Conservation (phyloP, 257 asterid species). For the Scutellaria baicalensis region DNA sequence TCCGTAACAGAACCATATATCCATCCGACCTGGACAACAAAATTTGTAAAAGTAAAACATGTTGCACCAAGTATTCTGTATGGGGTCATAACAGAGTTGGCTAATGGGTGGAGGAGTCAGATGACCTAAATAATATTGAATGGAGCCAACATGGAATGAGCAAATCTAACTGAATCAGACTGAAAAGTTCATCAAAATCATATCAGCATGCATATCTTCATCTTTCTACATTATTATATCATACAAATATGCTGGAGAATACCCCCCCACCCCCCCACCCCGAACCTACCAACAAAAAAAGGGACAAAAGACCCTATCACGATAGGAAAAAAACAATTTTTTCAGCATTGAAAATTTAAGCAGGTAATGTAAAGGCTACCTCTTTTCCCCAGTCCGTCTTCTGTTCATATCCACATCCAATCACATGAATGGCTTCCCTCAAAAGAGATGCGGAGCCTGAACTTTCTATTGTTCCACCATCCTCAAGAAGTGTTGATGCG, state of each 20-base stretch:
- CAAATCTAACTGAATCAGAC: not conserved
- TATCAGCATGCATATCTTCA: not conserved
- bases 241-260: too few species aligned
- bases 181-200: not conserved
- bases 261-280: too few species aligned
- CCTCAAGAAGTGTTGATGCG: not conserved
- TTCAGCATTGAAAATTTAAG: not conserved
- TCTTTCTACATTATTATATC: not conserved
- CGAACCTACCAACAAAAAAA: not conserved
- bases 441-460: not conserved
- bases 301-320: not conserved
- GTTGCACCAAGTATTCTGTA: not conserved
- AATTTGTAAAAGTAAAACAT: not conserved
- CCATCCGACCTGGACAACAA: constrained; percentile 4
- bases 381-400: constrained; percentile 11
- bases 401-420: constrained; percentile 7
- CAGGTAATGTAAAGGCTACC: not conserved
- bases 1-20: constrained; percentile 11
- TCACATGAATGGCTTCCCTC: constrained; percentile 6
- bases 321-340: not conserved
- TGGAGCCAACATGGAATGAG: not conserved
- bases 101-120: not conserved
- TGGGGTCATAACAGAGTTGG: not conserved
- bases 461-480: not conserved
- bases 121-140: not conserved